Evolutionary conservation across 176 grass and related monocot genomes (phyloP), one percentile per base, ranked within the genome.

Genomic region (Carex scoparia): DNA sequence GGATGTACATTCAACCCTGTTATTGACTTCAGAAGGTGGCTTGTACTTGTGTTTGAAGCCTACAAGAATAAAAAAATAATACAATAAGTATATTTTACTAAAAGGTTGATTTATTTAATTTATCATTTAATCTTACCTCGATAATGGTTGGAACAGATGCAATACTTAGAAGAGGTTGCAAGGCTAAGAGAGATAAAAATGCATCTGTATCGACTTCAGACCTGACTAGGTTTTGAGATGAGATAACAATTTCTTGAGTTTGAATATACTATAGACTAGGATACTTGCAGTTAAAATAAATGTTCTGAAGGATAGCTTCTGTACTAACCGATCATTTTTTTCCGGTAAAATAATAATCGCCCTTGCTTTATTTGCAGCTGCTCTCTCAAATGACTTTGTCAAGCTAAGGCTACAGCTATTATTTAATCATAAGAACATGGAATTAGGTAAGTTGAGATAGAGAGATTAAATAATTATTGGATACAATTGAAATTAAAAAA

Each of bases 161-260:
- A 55, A 95, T 92, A 86, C 87, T 85, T 46, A 61, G 90, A 91
- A 95, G 81, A 90, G 93, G 82, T 78, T 98, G 96, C 69, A 98
- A 89, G 84, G 96, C 93, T 87, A 98, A 57, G 13, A 98, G 79
- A 78, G 96, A 94, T 49, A 98, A 55, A 92, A 98, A 98, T 88
- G 93, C 96, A 89, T 95, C 96, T 69, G 96, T 95, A 87, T 98
- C 93, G 61, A 98, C 96, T 95, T 98, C 93, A 74, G 95, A 95
- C 86, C 96, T 98, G 89, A 81, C 79, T 86, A 91, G 84, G 69
- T 89, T 93, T 76, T 86, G 31, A 91, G 79, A 56, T 73, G 77
- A 71, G 49, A 42, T 79, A 81, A 76, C 2, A 83, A 61, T 58
- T 63, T 10, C 4, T 27, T 28, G 33, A 61, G 84, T 75, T 80